Percentiles rank a stretch among this genome's conserved stretches.
These are phyloP conservation scores for Chenopodium berlandieri DNA, from an alignment of 148 eudicot species.

Conservation along the genomic window DNA sequence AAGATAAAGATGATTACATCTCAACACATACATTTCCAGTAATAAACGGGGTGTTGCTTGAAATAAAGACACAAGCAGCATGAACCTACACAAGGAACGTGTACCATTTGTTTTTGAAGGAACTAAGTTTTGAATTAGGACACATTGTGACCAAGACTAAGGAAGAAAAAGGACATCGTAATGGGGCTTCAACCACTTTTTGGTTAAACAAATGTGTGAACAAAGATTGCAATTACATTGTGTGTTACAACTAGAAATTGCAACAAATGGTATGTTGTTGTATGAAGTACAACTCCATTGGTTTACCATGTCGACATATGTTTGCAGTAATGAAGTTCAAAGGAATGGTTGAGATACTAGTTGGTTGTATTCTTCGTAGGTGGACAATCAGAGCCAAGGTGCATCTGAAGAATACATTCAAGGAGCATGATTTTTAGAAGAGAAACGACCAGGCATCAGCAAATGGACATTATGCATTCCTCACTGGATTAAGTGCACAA, in stretches of 20 bases:
- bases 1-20: too few species aligned
- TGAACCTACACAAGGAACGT: background rate
- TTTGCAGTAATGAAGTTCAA: background rate
- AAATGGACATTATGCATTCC: too few species aligned
- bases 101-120: background rate
- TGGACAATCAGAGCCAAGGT: too few species aligned
- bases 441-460: too few species aligned
- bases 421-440: too few species aligned
- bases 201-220: background rate
- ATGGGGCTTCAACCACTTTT: background rate
- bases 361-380: background rate
- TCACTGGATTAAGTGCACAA: too few species aligned
- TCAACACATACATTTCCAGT: too few species aligned
- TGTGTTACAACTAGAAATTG: background rate
- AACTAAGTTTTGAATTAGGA: background rate
- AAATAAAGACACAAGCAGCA: background rate
- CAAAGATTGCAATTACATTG: background rate
- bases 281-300: background rate
- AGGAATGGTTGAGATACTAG: background rate
- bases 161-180: background rate
- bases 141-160: background rate
- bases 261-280: background rate
- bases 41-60: background rate
- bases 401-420: too few species aligned
- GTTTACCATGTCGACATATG: conserved; percentile 1